Evolutionary conservation across 495 filamentous ascomycete species (phyloP).

Genomic region (Aspergillus bridgeri): DNA sequence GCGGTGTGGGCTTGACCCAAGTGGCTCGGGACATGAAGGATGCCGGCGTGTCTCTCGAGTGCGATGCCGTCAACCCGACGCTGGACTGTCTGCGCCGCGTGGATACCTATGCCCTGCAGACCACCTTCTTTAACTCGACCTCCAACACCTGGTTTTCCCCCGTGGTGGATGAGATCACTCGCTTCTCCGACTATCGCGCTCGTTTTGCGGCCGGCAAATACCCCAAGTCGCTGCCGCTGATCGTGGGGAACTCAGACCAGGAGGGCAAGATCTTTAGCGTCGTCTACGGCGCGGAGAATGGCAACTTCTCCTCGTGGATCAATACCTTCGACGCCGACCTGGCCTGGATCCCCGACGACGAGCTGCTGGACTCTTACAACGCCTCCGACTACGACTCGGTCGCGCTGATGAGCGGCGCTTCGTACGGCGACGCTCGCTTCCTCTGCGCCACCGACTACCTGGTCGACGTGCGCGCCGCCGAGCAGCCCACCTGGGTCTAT

Average conservation of each 20-base stretch:
- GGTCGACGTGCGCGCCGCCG: conserved; percentile 18
- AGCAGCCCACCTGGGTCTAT: conserved; percentile 26
- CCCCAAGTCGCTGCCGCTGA: conserved; percentile 21
- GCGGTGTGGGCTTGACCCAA: conserved; percentile 19
- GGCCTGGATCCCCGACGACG: conserved; percentile 17
- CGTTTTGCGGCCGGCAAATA: conserved; percentile 20
- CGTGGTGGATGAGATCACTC: conserved; percentile 21
- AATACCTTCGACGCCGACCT: conserved; percentile 26
- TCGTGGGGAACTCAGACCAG: conserved; percentile 29
- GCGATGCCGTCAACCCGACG: conserved; percentile 17
- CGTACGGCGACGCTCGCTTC: conserved; percentile 28
- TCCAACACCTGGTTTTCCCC: conserved; percentile 29
- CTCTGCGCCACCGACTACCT: conserved; percentile 23
- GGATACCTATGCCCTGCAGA: conserved; percentile 25
- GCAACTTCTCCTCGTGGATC: conserved; percentile 23
- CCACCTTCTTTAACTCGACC: conserved; percentile 26
- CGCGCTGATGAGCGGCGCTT: conserved; percentile 25
- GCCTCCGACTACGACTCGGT: conserved; percentile 20
- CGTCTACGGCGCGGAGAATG: conserved; percentile 24
- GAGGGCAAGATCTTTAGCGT: conserved; percentile 22
- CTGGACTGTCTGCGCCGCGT: conserved; percentile 24
- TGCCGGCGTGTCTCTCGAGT: conserved; percentile 20
- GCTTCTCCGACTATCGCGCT: conserved; percentile 22
- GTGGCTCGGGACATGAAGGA: conserved; percentile 21
- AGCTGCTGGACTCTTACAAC: conserved; percentile 21